Evolutionary conservation across 78 protist species (phyloP), one percentile per base, ranked within the genome.

Genomic region (Emiliania huxleyi): DNA sequence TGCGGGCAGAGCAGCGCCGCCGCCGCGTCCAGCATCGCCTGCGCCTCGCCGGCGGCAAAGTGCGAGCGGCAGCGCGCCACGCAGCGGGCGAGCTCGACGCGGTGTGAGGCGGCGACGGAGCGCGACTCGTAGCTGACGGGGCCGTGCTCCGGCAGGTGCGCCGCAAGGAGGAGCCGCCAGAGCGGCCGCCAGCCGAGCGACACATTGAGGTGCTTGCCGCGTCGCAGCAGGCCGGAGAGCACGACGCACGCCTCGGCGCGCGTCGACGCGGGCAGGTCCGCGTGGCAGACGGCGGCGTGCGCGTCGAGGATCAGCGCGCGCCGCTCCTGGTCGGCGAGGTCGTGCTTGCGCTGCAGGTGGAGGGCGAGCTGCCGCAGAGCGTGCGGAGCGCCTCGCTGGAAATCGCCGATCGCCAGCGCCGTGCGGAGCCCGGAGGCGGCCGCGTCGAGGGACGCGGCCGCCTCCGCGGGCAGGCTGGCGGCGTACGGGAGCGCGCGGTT

Each of bases 1-100:
- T 77, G 44, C 48, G 85, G 37, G 29, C 85, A 77, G n/a, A 77
- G 85, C 85, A 77, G 44, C 8, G 85, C 46, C 85, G 37, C 85
- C 35, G 23, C 85, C 85, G 85, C 85, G 18, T 0, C 85, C 33
- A 77, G 46, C 35, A 77, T 77, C 48, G 2, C 48, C 3, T 23
- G 0, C 49, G 85, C 15, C 35, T 45, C 3, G 48, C 46, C 85
- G 4, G 5, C 11, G 18, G 33, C 33, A 8, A 37, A 77, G 85
- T 77, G 85, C 29, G 46, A 48, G 35, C 48, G 48, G 85, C 48
- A 37, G 29, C 18, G 42, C 33, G 45, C 42, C 21, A 40, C 81
- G 81, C 44, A 29, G 42, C 81, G 81, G 12, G 81, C 81, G 5
- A 71, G 81, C 81, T 6, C 81, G n/a, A 3, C 15, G 42, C 5